Percentiles rank a stretch among this genome's conserved stretches.
Conservation (phyloP, 768 basidiomycete species). For the Tulasnella sp. region DNA sequence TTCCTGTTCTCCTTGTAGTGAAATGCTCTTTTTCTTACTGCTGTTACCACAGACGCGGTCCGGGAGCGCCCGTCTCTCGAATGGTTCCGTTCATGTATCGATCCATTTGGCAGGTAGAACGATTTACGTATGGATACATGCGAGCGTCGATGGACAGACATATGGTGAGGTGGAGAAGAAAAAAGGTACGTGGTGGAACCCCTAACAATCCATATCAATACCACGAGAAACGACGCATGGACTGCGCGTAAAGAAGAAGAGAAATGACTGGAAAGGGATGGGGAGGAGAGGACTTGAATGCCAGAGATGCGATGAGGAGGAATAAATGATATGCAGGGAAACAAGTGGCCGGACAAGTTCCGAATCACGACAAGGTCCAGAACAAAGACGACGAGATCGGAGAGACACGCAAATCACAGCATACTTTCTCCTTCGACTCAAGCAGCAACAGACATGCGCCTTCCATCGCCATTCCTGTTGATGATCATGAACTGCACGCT, state of each 20-base stretch:
- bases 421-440: background rate
- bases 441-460: constrained; percentile 27
- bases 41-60: background rate
- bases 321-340: background rate
- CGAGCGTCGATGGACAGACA: background rate
- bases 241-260: background rate
- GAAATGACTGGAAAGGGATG: background rate
- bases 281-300: background rate
- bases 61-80: background rate
- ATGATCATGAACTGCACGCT: constrained; percentile 34
- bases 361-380: background rate
- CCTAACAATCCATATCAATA: background rate
- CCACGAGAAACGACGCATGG: background rate
- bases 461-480: constrained; percentile 24
- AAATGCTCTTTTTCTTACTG: background rate
- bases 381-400: background rate
- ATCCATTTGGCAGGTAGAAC: constrained; percentile 5
- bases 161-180: background rate
- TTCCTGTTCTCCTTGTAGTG: too few relatives aligned
- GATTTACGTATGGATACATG: constrained; percentile 8
- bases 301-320: background rate
- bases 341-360: background rate
- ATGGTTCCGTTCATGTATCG: background rate
- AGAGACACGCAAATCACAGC: background rate
- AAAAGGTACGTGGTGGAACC: background rate